These are phyloP conservation scores for Myrica gale DNA, from an alignment of 306 rosid genomes.

Conservation along the genomic window DNA sequence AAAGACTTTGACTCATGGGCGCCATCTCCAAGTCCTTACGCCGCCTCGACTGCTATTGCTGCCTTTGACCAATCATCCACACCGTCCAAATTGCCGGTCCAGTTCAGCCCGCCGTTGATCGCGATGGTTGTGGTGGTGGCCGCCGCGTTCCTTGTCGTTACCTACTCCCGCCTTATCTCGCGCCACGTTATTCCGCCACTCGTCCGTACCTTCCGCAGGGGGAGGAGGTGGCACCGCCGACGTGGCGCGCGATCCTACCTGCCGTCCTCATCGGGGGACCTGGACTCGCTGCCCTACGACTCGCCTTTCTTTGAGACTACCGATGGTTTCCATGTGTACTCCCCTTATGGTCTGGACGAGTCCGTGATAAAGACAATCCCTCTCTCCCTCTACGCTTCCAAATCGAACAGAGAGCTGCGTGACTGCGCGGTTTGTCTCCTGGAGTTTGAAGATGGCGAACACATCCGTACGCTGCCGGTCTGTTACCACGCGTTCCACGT, in stretches of 20 bases:
- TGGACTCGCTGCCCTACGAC: slow-evolving; percentile 70
- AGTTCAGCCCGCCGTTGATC: slow-evolving; percentile 82
- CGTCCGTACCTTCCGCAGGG: slow-evolving; percentile 40
- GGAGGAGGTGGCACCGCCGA: slow-evolving; percentile 39
- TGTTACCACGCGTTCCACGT: slow-evolving; percentile 88
- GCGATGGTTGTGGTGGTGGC: slow-evolving; percentile 91
- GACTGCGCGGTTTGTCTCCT: slow-evolving; percentile 89
- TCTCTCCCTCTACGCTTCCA: slow-evolving; percentile 54
- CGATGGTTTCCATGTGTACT: slow-evolving; percentile 48
- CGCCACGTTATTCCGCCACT: slow-evolving; percentile 71
- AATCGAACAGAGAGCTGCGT: slow-evolving; percentile 36
- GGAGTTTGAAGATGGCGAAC: slow-evolving; percentile 78
- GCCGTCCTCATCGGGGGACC: slow-evolving; percentile 68
- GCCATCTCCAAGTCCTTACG: slow-evolving; percentile 30
- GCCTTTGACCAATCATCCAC: slow-evolving; percentile 19
- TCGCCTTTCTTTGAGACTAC: slow-evolving; percentile 58
- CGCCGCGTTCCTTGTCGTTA: slow-evolving; percentile 73
- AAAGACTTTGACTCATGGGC: slow-evolving; percentile 22
- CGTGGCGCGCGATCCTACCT: slow-evolving; percentile 39
- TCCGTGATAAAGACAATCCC: slow-evolving; percentile 92
- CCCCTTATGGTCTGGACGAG: slow-evolving; percentile 88
- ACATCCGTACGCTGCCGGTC: slow-evolving; percentile 72
- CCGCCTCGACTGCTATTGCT: slow-evolving; percentile 4
- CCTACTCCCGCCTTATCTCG: slow-evolving; percentile 82
- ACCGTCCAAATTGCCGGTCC: slow-evolving; percentile 54